Percentiles rank a stretch among this genome's conserved stretches.
phyloP scores from a whole-genome alignment of 345 rosid species.

The Excoecaria cochinchinensis region DNA sequence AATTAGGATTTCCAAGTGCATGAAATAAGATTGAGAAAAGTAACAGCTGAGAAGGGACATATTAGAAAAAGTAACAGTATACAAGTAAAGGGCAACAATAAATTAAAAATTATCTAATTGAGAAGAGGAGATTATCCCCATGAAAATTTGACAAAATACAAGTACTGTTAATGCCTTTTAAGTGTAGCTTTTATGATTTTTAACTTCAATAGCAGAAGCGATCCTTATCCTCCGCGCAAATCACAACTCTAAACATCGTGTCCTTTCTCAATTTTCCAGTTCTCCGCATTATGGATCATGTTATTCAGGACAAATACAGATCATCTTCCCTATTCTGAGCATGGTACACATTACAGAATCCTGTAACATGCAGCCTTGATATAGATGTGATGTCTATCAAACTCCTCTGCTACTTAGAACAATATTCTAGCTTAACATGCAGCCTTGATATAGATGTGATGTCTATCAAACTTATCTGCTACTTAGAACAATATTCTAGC shows the following conservation, averaged over 20 bases:
- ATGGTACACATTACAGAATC: not conserved
- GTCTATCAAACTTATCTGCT: not conserved
- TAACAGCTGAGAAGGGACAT: no score
- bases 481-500: not conserved
- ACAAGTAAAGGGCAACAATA: not conserved
- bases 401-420: not conserved
- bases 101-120: not conserved
- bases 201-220: slow-evolving; percentile 3
- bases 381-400: not conserved
- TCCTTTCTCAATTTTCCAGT: not conserved
- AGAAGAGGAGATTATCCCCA: no score
- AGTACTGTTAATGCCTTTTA: not conserved
- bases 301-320: not conserved
- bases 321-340: not conserved
- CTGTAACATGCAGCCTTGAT: not conserved
- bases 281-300: not conserved
- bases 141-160: not conserved
- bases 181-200: not conserved
- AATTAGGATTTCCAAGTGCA: not conserved
- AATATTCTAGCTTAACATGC: not conserved
- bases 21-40: not conserved
- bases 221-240: not conserved
- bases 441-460: not conserved
- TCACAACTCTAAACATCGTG: not conserved
- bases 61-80: not conserved